Evolutionary conservation across 805 yeast species (phyloP).

Genomic region (Metschnikowia chrysomelidarum): DNA sequence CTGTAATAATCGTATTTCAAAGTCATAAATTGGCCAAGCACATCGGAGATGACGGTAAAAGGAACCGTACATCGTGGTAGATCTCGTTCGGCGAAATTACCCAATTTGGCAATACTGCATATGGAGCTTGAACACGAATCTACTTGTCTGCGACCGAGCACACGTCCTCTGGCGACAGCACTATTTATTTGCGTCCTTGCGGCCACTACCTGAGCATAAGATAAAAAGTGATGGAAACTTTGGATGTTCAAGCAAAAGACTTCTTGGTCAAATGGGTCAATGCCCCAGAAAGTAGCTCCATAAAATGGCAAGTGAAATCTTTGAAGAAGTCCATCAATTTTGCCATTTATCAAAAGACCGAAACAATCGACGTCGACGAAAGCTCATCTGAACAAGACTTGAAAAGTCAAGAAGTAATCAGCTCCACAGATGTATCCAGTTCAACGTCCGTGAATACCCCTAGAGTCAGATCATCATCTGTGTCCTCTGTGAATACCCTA

Average conservation of each 20-base stretch:
- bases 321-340: slow-evolving; percentile 44
- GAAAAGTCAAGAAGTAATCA: not conserved
- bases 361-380: slow-evolving; percentile 4
- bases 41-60: no score
- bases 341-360: slow-evolving; percentile 37
- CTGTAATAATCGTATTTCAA: no score
- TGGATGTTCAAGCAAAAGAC: slow-evolving; percentile 87
- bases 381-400: not conserved
- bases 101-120: no score
- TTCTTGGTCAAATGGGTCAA: slow-evolving; percentile 90
- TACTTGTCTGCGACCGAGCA: no score
- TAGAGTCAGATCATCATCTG: slow-evolving; percentile 27
- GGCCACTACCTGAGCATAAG: no score
- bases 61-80: no score
- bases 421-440: not conserved
- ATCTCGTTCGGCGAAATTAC: no score
- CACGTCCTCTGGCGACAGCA: no score
- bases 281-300: slow-evolving; percentile 61
- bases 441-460: not conserved
- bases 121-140: no score
- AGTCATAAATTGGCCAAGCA: no score
- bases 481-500: slow-evolving; percentile 34
- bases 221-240: slow-evolving; percentile 95
- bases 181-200: no score
- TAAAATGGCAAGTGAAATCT: slow-evolving; percentile 84